Conservation (phyloP, 352 stramenopile genomes). For the Phytophthora agathidicida region DNA sequence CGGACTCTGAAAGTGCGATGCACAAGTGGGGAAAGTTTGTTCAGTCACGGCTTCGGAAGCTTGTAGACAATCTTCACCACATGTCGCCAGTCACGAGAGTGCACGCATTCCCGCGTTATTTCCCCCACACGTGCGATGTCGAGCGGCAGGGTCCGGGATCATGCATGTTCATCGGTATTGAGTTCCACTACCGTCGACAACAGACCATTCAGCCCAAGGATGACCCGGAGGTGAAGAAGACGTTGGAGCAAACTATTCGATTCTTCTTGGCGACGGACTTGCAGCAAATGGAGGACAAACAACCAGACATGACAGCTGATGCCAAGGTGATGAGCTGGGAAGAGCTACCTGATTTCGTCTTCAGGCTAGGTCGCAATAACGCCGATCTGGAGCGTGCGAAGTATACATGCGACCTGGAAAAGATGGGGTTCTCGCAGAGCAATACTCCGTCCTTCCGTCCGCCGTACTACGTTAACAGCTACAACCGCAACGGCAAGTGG, state of each 20-base stretch:
- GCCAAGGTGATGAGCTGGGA: slow-evolving; percentile 63
- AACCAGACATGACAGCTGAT: slow-evolving; percentile 67
- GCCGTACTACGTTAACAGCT: slow-evolving; percentile 51
- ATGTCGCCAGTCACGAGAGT: slow-evolving; percentile 61
- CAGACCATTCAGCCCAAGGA: slow-evolving; percentile 47
- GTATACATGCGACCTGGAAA: slow-evolving; percentile 70
- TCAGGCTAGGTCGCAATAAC: slow-evolving; percentile 48
- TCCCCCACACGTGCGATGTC: slow-evolving; percentile 53
- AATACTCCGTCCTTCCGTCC: slow-evolving; percentile 54
- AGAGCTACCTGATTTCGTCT: slow-evolving; percentile 77
- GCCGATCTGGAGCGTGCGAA: slow-evolving; percentile 60
- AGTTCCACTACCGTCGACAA: slow-evolving; percentile 66
- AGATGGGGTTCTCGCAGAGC: slow-evolving; percentile 55
- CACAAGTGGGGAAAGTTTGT: slow-evolving; percentile 87
- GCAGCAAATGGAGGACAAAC: slow-evolving; percentile 81
- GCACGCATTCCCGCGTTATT: slow-evolving; percentile 75
- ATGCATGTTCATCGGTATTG: slow-evolving; percentile 85
- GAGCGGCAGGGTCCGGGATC: slow-evolving; percentile 49
- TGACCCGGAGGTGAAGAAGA: slow-evolving; percentile 75
- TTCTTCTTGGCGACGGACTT: slow-evolving; percentile 87
- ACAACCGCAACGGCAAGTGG: slow-evolving; percentile 60
- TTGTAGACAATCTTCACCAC: slow-evolving; percentile 79
- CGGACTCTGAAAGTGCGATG: slow-evolving; percentile 65
- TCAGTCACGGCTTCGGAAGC: slow-evolving; percentile 77
- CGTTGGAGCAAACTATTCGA: slow-evolving; percentile 75